A percentile compares a stretch with the other conserved stretches of the same genome.
phyloP scores from a whole-genome alignment of 2,329 filamentous ascomycete species.

The Huntiella abstrusa region DNA sequence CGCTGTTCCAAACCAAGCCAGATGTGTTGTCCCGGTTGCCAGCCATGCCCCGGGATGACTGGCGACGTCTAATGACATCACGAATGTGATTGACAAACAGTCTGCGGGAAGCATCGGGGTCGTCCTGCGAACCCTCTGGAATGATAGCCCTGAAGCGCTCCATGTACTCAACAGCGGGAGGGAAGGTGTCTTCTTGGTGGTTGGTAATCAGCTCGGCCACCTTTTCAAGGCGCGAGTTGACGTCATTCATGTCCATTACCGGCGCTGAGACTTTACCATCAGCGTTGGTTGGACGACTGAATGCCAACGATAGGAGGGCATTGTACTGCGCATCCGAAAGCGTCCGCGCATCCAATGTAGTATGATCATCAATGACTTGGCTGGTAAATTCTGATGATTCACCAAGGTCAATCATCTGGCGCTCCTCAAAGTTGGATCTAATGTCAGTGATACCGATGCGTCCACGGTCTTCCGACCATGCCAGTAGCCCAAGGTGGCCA shows the following conservation, averaged over 20 bases:
- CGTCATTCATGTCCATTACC: too few relatives aligned
- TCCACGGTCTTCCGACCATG: constrained; percentile 83
- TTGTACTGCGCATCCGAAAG: constrained; percentile 2
- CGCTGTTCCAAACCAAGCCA: constrained; percentile 42
- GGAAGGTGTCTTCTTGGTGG: too few relatives aligned
- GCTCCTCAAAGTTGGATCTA: constrained; percentile 43
- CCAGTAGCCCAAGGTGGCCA: constrained; percentile 71
- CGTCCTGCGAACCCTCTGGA: too few relatives aligned
- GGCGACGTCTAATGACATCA: background rate
- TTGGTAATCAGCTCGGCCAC: too few relatives aligned
- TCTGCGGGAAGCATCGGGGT: background rate
- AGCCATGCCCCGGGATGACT: background rate
- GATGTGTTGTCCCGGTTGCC: constrained; percentile 36
- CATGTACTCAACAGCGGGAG: too few relatives aligned
- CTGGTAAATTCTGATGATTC: constrained; percentile 19
- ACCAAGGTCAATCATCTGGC: constrained; percentile 51
- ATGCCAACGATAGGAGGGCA: constrained; percentile 1
- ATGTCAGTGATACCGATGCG: constrained; percentile 57
- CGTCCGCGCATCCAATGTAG: background rate
- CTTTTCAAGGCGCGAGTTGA: too few relatives aligned
- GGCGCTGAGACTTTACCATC: too few relatives aligned
- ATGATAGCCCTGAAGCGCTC: too few relatives aligned
- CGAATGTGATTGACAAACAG: background rate
- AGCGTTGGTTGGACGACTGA: background rate
- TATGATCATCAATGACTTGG: constrained; percentile 16